Evolutionary conservation across 352 stramenopile genomes (phyloP).

Genomic region (Phytophthora meadii): DNA sequence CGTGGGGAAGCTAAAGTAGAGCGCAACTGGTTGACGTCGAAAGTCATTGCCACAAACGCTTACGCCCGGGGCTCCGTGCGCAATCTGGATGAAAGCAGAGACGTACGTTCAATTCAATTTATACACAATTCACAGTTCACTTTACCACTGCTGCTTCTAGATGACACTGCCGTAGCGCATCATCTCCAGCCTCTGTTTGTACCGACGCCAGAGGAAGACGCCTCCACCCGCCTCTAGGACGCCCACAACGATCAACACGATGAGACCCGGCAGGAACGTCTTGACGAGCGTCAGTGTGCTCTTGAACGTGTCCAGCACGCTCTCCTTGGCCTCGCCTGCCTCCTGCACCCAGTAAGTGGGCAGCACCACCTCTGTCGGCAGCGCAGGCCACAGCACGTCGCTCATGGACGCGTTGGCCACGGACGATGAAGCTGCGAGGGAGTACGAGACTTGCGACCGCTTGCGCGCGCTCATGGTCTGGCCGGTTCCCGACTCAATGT

Average conservation of each 20-base stretch:
- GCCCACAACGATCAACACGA: constrained; percentile 62
- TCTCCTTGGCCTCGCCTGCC: constrained; percentile 46
- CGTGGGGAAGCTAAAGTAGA: constrained; percentile 65
- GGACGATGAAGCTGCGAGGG: constrained; percentile 49
- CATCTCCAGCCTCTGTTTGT: constrained; percentile 32
- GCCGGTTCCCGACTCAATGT: constrained; percentile 73
- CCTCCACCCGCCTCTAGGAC: constrained; percentile 44
- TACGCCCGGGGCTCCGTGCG: constrained; percentile 8
- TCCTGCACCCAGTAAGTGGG: constrained; percentile 72
- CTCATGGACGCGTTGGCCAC: constrained; percentile 57
- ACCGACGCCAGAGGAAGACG: constrained; percentile 52
- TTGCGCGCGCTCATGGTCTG: constrained; percentile 78
- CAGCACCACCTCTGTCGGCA: constrained; percentile 64
- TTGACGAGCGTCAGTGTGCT: constrained; percentile 49
- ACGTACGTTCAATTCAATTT: constrained; percentile 11
- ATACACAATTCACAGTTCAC: constrained; percentile 14
- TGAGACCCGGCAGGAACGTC: constrained; percentile 64
- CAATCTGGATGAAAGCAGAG: background rate
- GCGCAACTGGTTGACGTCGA: constrained; percentile 8
- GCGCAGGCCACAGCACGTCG: constrained; percentile 63
- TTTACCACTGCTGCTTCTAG: constrained; percentile 18
- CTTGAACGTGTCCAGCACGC: constrained; percentile 58
- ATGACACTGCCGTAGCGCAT: constrained; percentile 41
- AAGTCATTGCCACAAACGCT: constrained; percentile 13
- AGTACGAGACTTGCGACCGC: constrained; percentile 66